Evolutionary conservation across 2,329 filamentous ascomycete species (phyloP).

Genomic region (Reticulascus tulasneorum): DNA sequence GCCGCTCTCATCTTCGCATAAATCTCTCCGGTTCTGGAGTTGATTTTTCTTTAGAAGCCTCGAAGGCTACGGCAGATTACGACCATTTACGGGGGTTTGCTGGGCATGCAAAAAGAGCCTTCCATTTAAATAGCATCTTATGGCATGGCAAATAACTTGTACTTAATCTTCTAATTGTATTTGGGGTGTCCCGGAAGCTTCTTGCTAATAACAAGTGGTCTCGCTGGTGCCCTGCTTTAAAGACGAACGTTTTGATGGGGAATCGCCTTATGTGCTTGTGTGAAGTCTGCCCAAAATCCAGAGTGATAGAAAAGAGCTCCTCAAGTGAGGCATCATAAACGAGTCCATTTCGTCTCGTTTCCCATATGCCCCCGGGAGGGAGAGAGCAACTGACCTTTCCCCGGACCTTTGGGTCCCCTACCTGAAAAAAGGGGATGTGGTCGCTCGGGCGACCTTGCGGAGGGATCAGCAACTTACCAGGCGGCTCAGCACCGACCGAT

Average conservation of each 20-base stretch:
- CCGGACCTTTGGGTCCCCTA: too few species aligned
- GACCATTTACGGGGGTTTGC: conserved; percentile 25
- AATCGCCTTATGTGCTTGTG: too few species aligned
- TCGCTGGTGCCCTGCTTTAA: conserved; percentile 8
- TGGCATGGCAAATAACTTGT: conserved; percentile 25
- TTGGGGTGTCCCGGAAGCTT: conserved; percentile 13
- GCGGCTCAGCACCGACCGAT: too few species aligned
- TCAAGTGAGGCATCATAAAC: conserved; percentile 10
- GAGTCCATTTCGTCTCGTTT: too few species aligned
- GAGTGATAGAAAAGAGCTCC: not conserved
- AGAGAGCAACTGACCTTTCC: too few species aligned
- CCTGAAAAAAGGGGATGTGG: too few species aligned
- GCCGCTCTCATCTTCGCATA: conserved; percentile 53
- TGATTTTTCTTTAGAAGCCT: conserved; percentile 33
- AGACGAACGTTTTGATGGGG: conserved; percentile 11
- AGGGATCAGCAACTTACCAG: too few species aligned
- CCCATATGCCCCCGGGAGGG: too few species aligned
- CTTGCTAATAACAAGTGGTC: not conserved
- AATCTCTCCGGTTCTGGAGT: conserved; percentile 27
- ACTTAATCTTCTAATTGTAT: conserved; percentile 47
- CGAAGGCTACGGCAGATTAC: conserved; percentile 35
- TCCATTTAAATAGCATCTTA: conserved; percentile 29
- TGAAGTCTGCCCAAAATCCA: too few species aligned
- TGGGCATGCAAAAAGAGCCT: conserved; percentile 7
- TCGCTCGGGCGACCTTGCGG: too few species aligned